phyloP scores from a whole-genome alignment of 768 basidiomycete genomes.

The Naematelia encephala region DNA sequence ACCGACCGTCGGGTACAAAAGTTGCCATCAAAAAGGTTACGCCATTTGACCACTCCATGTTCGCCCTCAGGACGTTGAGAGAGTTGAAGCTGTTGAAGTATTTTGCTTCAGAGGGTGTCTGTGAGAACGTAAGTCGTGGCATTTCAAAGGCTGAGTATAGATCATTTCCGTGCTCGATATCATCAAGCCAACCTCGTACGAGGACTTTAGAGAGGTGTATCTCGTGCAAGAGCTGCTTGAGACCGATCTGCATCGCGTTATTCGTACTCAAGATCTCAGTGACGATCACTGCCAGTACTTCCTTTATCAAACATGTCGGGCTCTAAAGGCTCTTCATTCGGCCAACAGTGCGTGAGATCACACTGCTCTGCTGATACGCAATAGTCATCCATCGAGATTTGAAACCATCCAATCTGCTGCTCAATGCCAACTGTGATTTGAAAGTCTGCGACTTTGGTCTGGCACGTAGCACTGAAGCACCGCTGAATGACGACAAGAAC shows the following conservation, averaged over 20 bases:
- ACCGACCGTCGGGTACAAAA: conserved; percentile 78
- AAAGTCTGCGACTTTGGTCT: conserved; percentile 81
- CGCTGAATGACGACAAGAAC: conserved; percentile 21
- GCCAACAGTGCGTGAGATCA: conserved; percentile 59
- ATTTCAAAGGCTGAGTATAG: conserved; percentile 51
- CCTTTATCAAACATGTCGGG: conserved; percentile 85
- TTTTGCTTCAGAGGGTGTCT: conserved; percentile 37
- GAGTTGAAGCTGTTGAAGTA: conserved; percentile 79
- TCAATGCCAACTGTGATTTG: conserved; percentile 54
- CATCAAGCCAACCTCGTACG: conserved; percentile 72
- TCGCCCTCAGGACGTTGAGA: conserved; percentile 78
- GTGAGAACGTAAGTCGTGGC: conserved; percentile 40
- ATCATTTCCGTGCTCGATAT: conserved; percentile 89
- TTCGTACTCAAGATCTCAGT: conserved; percentile 87
- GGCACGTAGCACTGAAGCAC: conserved; percentile 57
- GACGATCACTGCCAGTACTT: conserved; percentile 93
- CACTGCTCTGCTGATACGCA: not conserved
- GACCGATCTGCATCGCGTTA: conserved; percentile 95
- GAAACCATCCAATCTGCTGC: conserved; percentile 53
- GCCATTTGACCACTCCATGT: conserved; percentile 94
- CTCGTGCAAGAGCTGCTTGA: conserved; percentile 90
- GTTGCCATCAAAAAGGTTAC: conserved; percentile 97
- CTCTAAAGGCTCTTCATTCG: conserved; percentile 91
- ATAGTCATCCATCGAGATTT: conserved; percentile 59
- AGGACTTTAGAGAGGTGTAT: conserved; percentile 69